A percentile compares a stretch with the other conserved stretches of the same genome.
Evolutionary conservation across 371 early-diverging fungal species (phyloP).

Genomic region (Parasitella parasitica): DNA sequence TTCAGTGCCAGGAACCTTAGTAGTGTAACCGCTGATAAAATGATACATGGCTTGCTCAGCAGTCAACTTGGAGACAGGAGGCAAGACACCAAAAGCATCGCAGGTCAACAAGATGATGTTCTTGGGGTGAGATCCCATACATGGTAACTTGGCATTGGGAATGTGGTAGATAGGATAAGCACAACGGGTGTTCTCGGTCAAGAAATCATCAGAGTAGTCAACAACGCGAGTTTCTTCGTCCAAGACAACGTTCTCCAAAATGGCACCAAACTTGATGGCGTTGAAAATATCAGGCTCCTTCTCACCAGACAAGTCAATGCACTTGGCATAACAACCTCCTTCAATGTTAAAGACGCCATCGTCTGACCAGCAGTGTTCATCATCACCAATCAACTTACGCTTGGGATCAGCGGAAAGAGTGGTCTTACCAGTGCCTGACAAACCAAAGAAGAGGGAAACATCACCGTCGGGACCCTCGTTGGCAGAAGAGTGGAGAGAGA

Average conservation of each 20-base stretch:
- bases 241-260: conserved; percentile 94
- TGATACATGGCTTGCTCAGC: conserved; percentile 96
- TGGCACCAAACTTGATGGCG: conserved; percentile 91
- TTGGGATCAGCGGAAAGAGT: conserved; percentile 95
- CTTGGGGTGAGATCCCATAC: conserved; percentile 91
- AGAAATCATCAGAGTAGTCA: conserved; percentile 77
- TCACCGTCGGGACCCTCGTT: conserved; percentile 92
- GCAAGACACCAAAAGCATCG: conserved; percentile 97
- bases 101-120: conserved; percentile 97
- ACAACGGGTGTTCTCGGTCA: conserved; percentile 97
- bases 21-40: conserved; percentile 92
- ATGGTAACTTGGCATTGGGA: conserved; percentile 95
- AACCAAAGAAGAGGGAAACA: conserved; percentile 97
- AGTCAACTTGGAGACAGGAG: conserved; percentile 91
- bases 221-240: conserved; percentile 82
- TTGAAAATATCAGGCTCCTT: conserved; percentile 98
- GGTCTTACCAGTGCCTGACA: conserved; percentile 98
- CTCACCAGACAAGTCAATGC: conserved; percentile 90
- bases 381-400: conserved; percentile 95
- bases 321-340: conserved; percentile 98
- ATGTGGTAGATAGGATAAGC: conserved; percentile 97
- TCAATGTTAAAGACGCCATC: conserved; percentile 97
- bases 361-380: conserved; percentile 98
- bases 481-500: conserved; percentile 95
- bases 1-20: conserved; percentile 97